Conservation (phyloP, 352 stramenopile genomes). For the Globisporangium paddicum region DNA sequence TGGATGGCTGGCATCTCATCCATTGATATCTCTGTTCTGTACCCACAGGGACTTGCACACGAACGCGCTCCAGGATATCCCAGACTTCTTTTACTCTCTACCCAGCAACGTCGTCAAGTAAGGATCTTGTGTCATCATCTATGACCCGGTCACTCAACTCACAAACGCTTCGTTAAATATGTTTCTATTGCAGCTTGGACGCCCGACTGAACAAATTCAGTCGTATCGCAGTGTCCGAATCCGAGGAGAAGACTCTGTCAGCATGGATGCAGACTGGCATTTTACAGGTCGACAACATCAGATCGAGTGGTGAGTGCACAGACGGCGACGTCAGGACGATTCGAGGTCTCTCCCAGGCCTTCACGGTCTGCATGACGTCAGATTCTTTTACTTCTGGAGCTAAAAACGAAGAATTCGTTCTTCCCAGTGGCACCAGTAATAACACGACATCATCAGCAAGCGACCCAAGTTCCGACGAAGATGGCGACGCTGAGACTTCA, state of each 20-base stretch:
- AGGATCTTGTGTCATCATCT: neutral
- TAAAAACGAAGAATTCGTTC: neutral
- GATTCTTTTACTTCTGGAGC: neutral
- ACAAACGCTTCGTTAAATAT: too few species aligned
- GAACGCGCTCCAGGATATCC: constrained; percentile 31
- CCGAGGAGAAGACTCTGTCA: constrained; percentile 21
- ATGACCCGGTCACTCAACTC: neutral
- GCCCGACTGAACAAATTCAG: constrained; percentile 32
- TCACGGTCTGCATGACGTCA: constrained; percentile 20
- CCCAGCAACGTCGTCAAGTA: constrained; percentile 17
- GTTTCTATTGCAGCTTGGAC: constrained; percentile 26
- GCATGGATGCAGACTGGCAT: constrained; percentile 28
- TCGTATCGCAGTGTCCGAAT: constrained; percentile 25
- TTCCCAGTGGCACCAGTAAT: neutral
- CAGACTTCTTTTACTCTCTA: constrained; percentile 20
- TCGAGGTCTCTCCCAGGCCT: constrained; percentile 21
- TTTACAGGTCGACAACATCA: constrained; percentile 29
- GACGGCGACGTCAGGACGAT: constrained; percentile 7
- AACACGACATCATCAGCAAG: neutral
- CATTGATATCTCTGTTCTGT: neutral
- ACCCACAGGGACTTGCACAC: constrained; percentile 34
- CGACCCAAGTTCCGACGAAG: neutral
- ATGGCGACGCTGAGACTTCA: neutral
- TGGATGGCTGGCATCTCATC: neutral
- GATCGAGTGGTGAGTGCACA: constrained; percentile 4